Evolutionary conservation across 352 stramenopile genomes (phyloP).

Genomic region (Nothophytophthora sp.): DNA sequence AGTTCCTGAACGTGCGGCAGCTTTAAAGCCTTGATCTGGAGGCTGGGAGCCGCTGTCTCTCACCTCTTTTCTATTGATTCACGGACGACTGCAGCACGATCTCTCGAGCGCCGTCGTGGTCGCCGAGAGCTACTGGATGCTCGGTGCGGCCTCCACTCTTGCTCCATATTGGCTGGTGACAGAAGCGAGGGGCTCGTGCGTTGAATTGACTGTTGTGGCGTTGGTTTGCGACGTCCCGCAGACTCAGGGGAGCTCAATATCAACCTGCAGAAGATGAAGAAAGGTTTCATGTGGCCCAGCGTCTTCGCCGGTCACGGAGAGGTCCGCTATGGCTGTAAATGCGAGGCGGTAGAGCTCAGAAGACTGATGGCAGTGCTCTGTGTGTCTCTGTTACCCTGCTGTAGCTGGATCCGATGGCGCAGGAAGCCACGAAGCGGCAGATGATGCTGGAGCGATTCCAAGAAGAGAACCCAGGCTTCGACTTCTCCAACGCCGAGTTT

Average conservation of each 20-base stretch:
- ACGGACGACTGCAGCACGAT: slow-evolving; percentile 89
- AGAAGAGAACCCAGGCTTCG: slow-evolving; percentile 98
- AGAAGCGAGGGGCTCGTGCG: too few species aligned
- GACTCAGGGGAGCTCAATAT: slow-evolving; percentile 90
- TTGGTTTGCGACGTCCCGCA: slow-evolving; percentile 16
- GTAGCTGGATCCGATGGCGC: slow-evolving; percentile 89
- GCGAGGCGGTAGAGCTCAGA: neutral
- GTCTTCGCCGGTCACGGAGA: slow-evolving; percentile 89
- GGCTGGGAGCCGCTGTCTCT: too few species aligned
- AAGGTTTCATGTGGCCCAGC: slow-evolving; percentile 93
- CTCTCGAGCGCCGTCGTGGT: slow-evolving; percentile 92
- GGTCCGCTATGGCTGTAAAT: slow-evolving; percentile 22
- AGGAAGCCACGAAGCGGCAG: slow-evolving; percentile 94
- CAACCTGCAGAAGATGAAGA: slow-evolving; percentile 96
- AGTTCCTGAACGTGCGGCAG: slow-evolving; percentile 94
- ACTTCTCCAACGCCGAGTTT: slow-evolving; percentile 98
- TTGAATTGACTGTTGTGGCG: neutral
- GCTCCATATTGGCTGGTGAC: too few species aligned
- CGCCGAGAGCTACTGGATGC: slow-evolving; percentile 96
- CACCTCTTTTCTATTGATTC: too few species aligned
- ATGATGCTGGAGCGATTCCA: slow-evolving; percentile 98
- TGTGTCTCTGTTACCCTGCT: neutral
- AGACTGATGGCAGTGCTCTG: neutral
- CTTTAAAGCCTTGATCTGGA: too few species aligned
- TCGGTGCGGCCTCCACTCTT: slow-evolving; percentile 51